A percentile compares a stretch with the other conserved stretches of the same genome.
Conservation (phyloP, 2,329 filamentous ascomycete species). For the Tolypocladium pustulatum region DNA sequence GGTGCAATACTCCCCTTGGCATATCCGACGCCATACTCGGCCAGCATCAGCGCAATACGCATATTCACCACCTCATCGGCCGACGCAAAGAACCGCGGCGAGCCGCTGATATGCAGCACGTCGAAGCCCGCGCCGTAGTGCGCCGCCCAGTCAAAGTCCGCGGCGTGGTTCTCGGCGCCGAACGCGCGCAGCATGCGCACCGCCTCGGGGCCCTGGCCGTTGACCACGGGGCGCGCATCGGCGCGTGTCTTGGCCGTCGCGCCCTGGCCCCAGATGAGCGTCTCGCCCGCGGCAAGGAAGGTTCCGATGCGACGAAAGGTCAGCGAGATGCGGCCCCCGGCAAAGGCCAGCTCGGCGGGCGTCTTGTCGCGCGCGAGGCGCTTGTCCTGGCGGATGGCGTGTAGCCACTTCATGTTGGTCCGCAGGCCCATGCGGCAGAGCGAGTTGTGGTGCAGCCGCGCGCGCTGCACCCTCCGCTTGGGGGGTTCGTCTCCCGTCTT, state of each 20-base stretch:
- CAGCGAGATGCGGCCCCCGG: conserved; percentile 74
- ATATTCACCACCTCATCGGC: conserved; percentile 35
- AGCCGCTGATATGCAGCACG: conserved; percentile 56
- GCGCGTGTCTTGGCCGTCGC: conserved; percentile 57
- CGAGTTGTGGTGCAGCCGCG: conserved; percentile 77
- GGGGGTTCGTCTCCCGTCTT: not conserved
- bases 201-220: conserved; percentile 56
- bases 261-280: conserved; percentile 83
- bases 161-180: conserved; percentile 69
- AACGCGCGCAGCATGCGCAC: conserved; percentile 68
- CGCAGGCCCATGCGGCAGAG: conserved; percentile 70
- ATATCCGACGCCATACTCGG: conserved; percentile 34
- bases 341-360: conserved; percentile 57
- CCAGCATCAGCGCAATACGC: conserved; percentile 39
- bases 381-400: conserved; percentile 86
- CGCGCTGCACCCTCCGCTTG: conserved; percentile 51
- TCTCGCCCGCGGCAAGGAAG: conserved; percentile 56
- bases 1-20: conserved; percentile 31
- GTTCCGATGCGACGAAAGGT: conserved; percentile 89
- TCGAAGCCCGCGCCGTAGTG: conserved; percentile 77
- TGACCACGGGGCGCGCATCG: conserved; percentile 53
- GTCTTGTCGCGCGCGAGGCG: conserved; percentile 58
- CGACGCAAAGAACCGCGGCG: conserved; percentile 40
- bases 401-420: conserved; percentile 82
- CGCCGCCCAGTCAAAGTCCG: conserved; percentile 62